Evolutionary conservation across 805 yeast species (phyloP).

Genomic region (Candida adriatica): DNA sequence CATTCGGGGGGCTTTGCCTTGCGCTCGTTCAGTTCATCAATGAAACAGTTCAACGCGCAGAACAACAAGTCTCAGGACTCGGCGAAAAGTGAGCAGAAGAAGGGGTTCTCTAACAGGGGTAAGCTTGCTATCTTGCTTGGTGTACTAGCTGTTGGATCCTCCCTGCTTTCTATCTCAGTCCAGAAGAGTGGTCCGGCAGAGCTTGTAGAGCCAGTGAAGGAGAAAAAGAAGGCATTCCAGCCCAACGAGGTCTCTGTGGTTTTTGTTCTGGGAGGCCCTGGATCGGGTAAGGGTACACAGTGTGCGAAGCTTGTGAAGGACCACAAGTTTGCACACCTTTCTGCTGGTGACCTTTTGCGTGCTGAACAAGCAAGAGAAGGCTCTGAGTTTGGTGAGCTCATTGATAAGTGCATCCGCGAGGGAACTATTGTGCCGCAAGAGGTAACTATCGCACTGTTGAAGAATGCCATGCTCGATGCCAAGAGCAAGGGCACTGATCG

Average conservation of each 20-base stretch:
- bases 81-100: too few species aligned
- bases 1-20: too few species aligned
- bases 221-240: constrained; percentile 37
- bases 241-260: constrained; percentile 69
- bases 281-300: constrained; percentile 97
- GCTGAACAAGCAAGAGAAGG: constrained; percentile 85
- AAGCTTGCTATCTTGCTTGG: constrained; percentile 34
- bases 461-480: constrained; percentile 65
- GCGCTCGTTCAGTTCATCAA: constrained; percentile 2
- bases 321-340: constrained; percentile 76
- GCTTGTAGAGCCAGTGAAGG: constrained; percentile 31
- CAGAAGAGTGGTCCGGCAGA: constrained; percentile 38
- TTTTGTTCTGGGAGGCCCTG: constrained; percentile 95
- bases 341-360: constrained; percentile 95
- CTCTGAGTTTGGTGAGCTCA: constrained; percentile 78
- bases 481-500: constrained; percentile 40
- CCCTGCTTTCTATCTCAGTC: constrained; percentile 35
- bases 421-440: constrained; percentile 92
- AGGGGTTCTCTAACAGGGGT: constrained; percentile 19
- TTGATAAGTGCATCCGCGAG: constrained; percentile 75
- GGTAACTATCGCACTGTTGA: constrained; percentile 76
- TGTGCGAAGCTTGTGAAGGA: constrained; percentile 79
- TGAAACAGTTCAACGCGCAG: constrained; percentile 4
- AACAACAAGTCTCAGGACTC: too few species aligned
- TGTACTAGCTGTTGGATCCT: constrained; percentile 40